phyloP scores from a whole-genome alignment of 73 alveolate species.

The Tetrahymena borealis region DNA sequence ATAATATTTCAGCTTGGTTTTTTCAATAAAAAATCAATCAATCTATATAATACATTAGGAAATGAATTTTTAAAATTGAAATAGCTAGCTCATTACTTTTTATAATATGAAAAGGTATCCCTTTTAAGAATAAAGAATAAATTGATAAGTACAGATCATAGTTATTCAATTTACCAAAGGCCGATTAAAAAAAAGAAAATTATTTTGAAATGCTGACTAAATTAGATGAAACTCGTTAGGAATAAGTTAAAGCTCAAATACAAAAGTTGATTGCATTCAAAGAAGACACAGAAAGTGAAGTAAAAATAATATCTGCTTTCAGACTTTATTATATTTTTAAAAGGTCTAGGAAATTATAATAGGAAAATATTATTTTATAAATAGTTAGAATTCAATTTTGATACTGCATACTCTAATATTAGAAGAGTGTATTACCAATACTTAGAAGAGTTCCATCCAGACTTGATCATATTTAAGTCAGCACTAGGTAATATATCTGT shows the following conservation, averaged over 20 bases:
- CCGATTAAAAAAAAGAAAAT: background rate
- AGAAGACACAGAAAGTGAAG: background rate
- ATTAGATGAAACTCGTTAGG: background rate
- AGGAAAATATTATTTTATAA: too few relatives aligned
- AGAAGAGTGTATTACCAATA: background rate
- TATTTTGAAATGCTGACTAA: background rate
- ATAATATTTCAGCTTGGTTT: too few relatives aligned
- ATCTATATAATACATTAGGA: background rate
- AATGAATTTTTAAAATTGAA: background rate
- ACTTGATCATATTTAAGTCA: background rate
- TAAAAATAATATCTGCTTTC: too few relatives aligned
- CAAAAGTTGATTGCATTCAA: background rate
- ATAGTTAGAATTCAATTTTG: background rate
- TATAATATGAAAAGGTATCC: background rate
- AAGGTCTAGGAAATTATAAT: too few relatives aligned
- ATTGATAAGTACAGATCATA: background rate
- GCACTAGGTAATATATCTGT: background rate
- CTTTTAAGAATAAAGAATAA: background rate
- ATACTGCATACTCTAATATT: background rate
- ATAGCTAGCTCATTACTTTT: background rate
- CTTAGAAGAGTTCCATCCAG: background rate
- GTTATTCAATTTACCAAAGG: background rate
- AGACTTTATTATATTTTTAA: too few relatives aligned
- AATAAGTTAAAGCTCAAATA: background rate
- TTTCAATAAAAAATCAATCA: background rate